Base-by-base conservation (phyloP, 1,284 basidiomycete genomes). In the Dichomitus squalens region DNA sequence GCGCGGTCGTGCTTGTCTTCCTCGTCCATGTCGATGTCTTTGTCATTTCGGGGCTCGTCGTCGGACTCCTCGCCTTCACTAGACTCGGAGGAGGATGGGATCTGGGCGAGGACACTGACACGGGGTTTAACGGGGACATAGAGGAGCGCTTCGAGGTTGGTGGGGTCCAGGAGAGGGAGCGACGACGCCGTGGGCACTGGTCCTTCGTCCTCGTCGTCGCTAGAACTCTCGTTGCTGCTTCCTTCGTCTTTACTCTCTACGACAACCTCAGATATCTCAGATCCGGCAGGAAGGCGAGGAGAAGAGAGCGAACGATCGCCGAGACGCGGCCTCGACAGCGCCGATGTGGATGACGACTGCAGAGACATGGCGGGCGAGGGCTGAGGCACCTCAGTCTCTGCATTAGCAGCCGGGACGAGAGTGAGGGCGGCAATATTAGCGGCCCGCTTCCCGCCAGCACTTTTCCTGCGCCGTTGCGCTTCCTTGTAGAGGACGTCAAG, bases 211-310 rank as follows among this genome's bases (percentile, higher is more conserved):
- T 66, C 66, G 16, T 63, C 62, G 7, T 65, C 64, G 52, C 62
- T 64, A 20, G 55, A 61, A 49, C 67, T 66, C 20, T 70, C 70
- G 43, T 65, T 64, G 54, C 70, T 72, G 57, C 70, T 71, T 2
- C 70, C 70, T 54, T 70, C 69, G 46, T 65, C 71, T 33, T 61
- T 61, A 38, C 66, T 65, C 50, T 72, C 60, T 2, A 72, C 60
- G 1, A 55, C 54, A 9, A 72, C 69, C 38, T 72, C 71, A 4
- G 68, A 68, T 8, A 72, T 68, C 57, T 67, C 66, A 14, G 69
- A 68, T 6, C 67, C 69, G 0, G 65, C 64, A 29, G 69, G 69
- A 9, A 70, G 52, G 9, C 55, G 52, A 9, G 66, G 59, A 21
- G 51, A 49, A 31, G 58, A 57, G 21, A 57, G 21, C 1, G 58